Percentiles rank a stretch among this genome's conserved stretches.
Evolutionary conservation across 2,329 filamentous ascomycete genomes (phyloP).

Genomic region (Pyricularia pennisetigena): DNA sequence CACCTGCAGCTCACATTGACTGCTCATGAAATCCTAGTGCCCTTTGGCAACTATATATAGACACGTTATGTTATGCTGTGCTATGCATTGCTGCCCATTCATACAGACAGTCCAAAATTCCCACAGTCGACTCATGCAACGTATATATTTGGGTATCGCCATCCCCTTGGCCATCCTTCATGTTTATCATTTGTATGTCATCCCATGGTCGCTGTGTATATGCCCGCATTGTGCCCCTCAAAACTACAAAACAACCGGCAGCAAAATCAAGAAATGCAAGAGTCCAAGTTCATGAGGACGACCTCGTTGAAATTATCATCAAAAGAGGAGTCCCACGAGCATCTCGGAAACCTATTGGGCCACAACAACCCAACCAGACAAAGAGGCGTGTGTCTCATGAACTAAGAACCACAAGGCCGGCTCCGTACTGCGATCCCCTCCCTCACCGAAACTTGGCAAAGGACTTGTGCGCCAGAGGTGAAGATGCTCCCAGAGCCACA

Average conservation of each 20-base stretch:
- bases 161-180: background rate
- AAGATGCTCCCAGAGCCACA: constrained; percentile 22
- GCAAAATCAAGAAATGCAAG: background rate
- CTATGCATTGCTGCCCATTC: background rate
- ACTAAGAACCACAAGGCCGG: background rate
- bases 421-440: background rate
- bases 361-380: background rate
- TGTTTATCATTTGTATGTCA: background rate
- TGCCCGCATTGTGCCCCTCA: background rate
- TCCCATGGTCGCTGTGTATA: background rate
- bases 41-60: background rate
- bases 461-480: constrained; percentile 34
- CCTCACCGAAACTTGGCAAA: constrained; percentile 32
- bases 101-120: background rate
- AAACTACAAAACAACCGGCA: background rate
- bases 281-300: background rate
- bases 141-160: background rate
- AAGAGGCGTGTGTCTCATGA: background rate
- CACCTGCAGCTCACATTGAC: background rate
- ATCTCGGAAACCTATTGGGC: background rate
- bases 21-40: background rate
- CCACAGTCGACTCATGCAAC: background rate
- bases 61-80: background rate
- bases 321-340: background rate
- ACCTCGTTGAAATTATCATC: background rate